Percentiles rank a stretch among this genome's conserved stretches.
Evolutionary conservation across 2,329 filamentous ascomycete species (phyloP).

Genomic region (Cladosporium sp.): DNA sequence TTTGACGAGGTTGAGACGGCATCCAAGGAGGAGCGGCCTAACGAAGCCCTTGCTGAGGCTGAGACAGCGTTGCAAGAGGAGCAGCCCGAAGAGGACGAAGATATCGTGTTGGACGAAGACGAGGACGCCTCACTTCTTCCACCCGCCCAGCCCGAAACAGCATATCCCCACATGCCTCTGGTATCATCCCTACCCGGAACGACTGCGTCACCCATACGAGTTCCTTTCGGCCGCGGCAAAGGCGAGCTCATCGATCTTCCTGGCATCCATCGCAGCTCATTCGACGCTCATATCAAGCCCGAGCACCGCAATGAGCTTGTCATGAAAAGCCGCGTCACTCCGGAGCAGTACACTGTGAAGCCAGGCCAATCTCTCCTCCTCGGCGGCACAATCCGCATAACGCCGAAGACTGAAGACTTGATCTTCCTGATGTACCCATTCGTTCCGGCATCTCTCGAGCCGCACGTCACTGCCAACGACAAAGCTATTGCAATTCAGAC

Average conservation of each 20-base stretch:
- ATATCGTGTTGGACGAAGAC: slow-evolving; percentile 24
- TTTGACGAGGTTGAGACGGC: neutral
- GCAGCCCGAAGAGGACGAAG: slow-evolving; percentile 15
- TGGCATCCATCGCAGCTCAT: slow-evolving; percentile 69
- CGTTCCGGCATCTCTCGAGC: slow-evolving; percentile 58
- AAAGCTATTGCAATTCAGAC: slow-evolving; percentile 74
- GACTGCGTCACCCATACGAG: slow-evolving; percentile 88
- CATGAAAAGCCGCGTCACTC: slow-evolving; percentile 72
- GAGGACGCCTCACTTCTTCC: slow-evolving; percentile 58
- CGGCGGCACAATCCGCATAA: slow-evolving; percentile 78
- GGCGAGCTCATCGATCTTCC: slow-evolving; percentile 94
- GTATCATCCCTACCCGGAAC: slow-evolving; percentile 87
- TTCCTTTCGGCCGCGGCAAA: slow-evolving; percentile 79
- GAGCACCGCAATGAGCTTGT: slow-evolving; percentile 64
- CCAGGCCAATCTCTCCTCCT: slow-evolving; percentile 76
- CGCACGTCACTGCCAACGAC: slow-evolving; percentile 72
- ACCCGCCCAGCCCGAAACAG: slow-evolving; percentile 65
- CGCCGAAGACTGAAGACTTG: slow-evolving; percentile 61
- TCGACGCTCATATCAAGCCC: slow-evolving; percentile 67
- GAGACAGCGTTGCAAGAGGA: neutral
- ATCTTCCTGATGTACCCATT: slow-evolving; percentile 83
- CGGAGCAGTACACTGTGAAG: slow-evolving; percentile 69
- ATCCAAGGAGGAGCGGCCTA: neutral
- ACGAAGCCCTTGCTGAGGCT: slow-evolving; percentile 11
- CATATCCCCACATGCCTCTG: slow-evolving; percentile 79